Conservation (phyloP, 352 stramenopile genomes). For the Phytophthora pistaciae region DNA sequence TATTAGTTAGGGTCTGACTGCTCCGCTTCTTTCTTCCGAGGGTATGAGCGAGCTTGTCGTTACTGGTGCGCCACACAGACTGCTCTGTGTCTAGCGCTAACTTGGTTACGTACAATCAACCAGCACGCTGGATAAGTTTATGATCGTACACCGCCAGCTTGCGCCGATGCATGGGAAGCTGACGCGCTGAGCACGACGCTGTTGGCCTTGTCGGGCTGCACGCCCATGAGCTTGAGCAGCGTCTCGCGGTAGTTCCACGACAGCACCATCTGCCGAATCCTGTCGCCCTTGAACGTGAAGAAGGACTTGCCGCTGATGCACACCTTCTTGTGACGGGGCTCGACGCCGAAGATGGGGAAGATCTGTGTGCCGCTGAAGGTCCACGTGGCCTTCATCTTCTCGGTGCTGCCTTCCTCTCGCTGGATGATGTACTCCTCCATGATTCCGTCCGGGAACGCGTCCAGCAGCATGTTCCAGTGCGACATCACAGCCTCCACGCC, state of each 20-base stretch:
- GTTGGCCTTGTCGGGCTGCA: constrained; percentile 40
- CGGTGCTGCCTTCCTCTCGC: constrained; percentile 58
- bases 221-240: constrained; percentile 77
- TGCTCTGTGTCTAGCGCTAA: constrained; percentile 7
- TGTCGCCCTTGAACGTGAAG: constrained; percentile 82
- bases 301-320: constrained; percentile 81
- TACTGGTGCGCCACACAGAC: constrained; percentile 3
- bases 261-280: constrained; percentile 76
- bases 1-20: constrained; percentile 16
- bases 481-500: constrained; percentile 77
- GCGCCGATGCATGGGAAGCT: constrained; percentile 4
- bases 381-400: constrained; percentile 80
- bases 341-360: constrained; percentile 74
- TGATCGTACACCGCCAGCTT: constrained; percentile 12
- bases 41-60: constrained; percentile 19
- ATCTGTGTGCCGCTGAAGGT: constrained; percentile 85
- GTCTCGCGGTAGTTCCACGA: constrained; percentile 83
- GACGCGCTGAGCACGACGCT: constrained; percentile 30
- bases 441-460: constrained; percentile 82
- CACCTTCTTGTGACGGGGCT: constrained; percentile 81
- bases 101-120: constrained; percentile 30
- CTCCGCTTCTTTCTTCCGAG: constrained; percentile 7
- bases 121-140: neutral
- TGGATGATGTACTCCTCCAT: constrained; percentile 88
- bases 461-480: constrained; percentile 74